Conservation (phyloP, 139 green algal species). For the Pleodorina starrii region DNA sequence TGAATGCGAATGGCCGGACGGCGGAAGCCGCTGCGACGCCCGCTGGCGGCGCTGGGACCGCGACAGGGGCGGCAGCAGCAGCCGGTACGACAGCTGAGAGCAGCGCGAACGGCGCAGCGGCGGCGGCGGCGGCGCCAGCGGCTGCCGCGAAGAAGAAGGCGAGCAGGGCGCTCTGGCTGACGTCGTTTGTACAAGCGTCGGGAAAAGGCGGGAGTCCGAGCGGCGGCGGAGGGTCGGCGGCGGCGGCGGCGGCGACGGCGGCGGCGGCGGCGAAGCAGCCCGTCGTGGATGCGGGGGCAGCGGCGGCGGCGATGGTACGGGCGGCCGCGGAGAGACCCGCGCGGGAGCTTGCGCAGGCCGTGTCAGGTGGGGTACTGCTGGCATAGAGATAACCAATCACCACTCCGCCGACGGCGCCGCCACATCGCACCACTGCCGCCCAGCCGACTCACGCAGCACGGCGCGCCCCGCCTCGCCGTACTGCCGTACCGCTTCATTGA, state of each 20-base stretch:
- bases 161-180: background rate
- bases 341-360: background rate
- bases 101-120: background rate
- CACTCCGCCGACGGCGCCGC: too few relatives aligned
- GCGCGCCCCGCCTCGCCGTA: too few relatives aligned
- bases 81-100: background rate
- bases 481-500: too few relatives aligned
- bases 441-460: too few relatives aligned
- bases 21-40: too few relatives aligned
- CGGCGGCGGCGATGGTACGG: constrained; percentile 27
- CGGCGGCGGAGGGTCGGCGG: background rate
- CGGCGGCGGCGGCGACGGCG: too few relatives aligned
- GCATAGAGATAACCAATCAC: too few relatives aligned
- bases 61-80: background rate
- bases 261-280: background rate
- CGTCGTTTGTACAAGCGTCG: background rate
- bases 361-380: constrained; percentile 28
- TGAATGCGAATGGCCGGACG: background rate
- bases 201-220: background rate
- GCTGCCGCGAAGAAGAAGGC: background rate
- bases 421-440: too few relatives aligned
- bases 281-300: background rate
- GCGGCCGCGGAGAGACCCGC: background rate
- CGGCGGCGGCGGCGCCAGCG: background rate
- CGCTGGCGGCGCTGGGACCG: background rate